phyloP scores from a whole-genome alignment of 305 asterid species.

The Fraxinus greggii region DNA sequence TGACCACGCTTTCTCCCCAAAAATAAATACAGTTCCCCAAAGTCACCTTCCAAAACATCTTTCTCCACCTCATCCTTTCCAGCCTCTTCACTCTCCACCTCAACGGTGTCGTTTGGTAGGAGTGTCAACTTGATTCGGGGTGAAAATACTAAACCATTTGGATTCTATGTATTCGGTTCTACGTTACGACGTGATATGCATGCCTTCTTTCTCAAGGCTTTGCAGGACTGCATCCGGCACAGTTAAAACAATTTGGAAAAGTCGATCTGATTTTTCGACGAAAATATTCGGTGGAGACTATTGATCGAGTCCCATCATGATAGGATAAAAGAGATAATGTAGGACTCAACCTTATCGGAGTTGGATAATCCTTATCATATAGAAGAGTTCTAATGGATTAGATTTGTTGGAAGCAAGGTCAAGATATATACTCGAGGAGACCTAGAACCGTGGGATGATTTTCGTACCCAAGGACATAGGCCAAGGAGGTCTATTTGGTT shows the following conservation, averaged over 20 bases:
- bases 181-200: constrained; percentile 95
- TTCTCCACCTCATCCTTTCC: not conserved
- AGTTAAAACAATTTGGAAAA: constrained; percentile 63
- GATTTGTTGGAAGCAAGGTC: no score
- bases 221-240: constrained; percentile 70
- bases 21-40: constrained; percentile 57
- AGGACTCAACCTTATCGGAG: no score
- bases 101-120: not conserved
- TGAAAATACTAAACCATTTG: constrained; percentile 75
- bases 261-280: constrained; percentile 76
- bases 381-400: no score
- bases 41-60: constrained; percentile 33
- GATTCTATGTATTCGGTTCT: constrained; percentile 70
- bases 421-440: no score
- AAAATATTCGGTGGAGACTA: constrained; percentile 56
- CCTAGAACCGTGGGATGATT: no score
- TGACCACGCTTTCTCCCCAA: constrained; percentile 40
- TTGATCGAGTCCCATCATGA: constrained; percentile 41
- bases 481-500: no score
- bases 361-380: no score
- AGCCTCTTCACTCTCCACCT: constrained; percentile 8
- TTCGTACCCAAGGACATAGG: no score
- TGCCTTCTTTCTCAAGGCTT: constrained; percentile 86
- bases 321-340: no score
- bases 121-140: constrained; percentile 37